Percentiles rank a stretch among this genome's conserved stretches.
These are phyloP conservation scores for Quercus berberidifolia DNA, from an alignment of 306 rosid species.

Conservation along the genomic window DNA sequence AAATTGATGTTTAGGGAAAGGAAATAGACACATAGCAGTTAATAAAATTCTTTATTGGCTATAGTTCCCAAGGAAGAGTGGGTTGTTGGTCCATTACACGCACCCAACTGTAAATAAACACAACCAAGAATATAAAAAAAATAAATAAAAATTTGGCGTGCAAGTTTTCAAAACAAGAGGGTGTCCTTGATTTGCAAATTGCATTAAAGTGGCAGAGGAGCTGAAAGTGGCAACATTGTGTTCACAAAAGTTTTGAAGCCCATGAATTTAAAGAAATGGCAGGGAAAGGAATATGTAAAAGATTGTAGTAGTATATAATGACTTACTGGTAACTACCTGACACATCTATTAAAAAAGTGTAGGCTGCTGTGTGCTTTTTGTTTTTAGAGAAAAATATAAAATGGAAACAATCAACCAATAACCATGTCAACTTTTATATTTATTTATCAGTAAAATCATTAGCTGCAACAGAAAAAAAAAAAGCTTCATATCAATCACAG, in stretches of 20 bases:
- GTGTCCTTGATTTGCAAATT: neutral
- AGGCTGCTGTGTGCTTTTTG: neutral
- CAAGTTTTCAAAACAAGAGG: neutral
- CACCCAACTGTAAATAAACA: too few species aligned
- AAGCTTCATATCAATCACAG: constrained; percentile 38
- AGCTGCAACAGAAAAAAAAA: constrained; percentile 31
- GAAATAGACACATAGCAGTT: neutral
- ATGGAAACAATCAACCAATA: constrained; percentile 4
- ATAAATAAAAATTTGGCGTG: too few species aligned
- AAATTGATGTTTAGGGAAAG: neutral
- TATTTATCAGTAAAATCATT: constrained; percentile 39
- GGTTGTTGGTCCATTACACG: neutral
- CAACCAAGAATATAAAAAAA: too few species aligned
- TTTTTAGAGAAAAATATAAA: neutral
- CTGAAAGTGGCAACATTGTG: constrained; percentile 9
- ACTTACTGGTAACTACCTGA: constrained; percentile 31
- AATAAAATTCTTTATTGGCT: too few species aligned
- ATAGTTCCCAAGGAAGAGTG: neutral
- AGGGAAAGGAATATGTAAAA: constrained; percentile 26
- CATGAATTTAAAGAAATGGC: constrained; percentile 29
- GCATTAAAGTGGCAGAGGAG: neutral
- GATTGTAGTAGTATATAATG: constrained; percentile 26
- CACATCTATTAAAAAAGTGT: neutral
- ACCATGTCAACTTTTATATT: constrained; percentile 15
- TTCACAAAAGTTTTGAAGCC: constrained; percentile 23